These are phyloP conservation scores for Gardenia jasminoides DNA, from an alignment of 257 asterid species.

Conservation along the genomic window DNA sequence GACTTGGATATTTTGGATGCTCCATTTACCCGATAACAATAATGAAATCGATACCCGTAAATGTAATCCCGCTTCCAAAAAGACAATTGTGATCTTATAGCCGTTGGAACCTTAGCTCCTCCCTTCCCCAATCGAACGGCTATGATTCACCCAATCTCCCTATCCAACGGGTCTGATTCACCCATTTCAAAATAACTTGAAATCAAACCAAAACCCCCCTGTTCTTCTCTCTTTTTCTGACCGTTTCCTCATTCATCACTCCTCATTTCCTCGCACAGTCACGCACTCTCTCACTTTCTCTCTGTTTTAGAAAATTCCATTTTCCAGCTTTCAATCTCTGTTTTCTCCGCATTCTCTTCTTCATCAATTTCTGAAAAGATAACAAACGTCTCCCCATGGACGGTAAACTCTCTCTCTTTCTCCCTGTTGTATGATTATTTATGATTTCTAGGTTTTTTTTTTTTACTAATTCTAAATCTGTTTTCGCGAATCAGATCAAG, in stretches of 20 bases:
- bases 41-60: too few relatives aligned
- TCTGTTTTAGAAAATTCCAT: constrained; percentile 12
- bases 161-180: constrained; percentile 18
- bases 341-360: not conserved
- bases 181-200: constrained; percentile 18
- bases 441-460: not conserved
- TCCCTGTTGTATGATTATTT: not conserved
- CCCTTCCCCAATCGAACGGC: constrained; percentile 14
- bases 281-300: constrained; percentile 21
- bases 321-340: constrained; percentile 13
- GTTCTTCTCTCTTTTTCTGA: constrained; percentile 13
- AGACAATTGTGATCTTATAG: not conserved
- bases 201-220: constrained; percentile 14
- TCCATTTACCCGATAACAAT: too few relatives aligned
- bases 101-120: constrained; percentile 22
- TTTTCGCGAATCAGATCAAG: constrained; percentile 38
- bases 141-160: constrained; percentile 1
- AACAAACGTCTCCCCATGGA: constrained; percentile 39
- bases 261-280: constrained; percentile 12
- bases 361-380: constrained; percentile 2
- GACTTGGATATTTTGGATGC: too few relatives aligned
- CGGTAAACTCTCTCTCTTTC: constrained; percentile 38
- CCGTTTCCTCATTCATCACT: constrained; percentile 31
- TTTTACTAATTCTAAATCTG: not conserved
- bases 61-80: not conserved